Evolutionary conservation across 2,329 filamentous ascomycete species (phyloP).

Genomic region (Diaporthe vexans): DNA sequence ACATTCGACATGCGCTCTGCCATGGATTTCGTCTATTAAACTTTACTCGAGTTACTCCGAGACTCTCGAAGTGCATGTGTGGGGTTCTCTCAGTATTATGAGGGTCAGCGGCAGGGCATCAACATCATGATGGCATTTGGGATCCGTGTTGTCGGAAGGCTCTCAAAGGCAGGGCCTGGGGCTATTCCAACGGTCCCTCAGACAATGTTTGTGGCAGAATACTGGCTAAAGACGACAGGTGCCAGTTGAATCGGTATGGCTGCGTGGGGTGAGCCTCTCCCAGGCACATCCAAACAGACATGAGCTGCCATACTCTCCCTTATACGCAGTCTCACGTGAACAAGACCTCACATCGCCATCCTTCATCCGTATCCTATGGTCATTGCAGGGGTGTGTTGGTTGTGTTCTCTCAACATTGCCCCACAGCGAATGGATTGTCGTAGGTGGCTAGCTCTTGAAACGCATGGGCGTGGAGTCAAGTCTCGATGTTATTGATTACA

Average conservation of each 20-base stretch:
- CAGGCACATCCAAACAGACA: not conserved
- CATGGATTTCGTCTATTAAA: not conserved
- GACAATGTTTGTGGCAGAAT: too few species aligned
- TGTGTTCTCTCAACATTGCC: not conserved
- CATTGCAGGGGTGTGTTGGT: not conserved
- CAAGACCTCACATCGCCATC: not conserved
- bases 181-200: too few species aligned
- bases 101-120: not conserved
- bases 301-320: not conserved
- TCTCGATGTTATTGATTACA: not conserved
- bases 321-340: not conserved
- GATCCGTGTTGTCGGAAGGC: not conserved
- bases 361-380: not conserved
- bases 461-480: not conserved
- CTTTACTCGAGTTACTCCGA: not conserved
- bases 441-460: constrained; percentile 9
- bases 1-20: not conserved
- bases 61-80: too few species aligned
- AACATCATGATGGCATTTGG: not conserved
- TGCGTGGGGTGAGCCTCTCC: too few species aligned
- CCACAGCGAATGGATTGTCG: constrained; percentile 31
- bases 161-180: not conserved
- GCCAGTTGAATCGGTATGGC: too few species aligned
- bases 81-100: not conserved
- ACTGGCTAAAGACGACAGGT: not conserved